Evolutionary conservation across 306 rosid species (phyloP), one percentile per base, ranked within the genome.

Genomic region (Adenanthera pavonina): DNA sequence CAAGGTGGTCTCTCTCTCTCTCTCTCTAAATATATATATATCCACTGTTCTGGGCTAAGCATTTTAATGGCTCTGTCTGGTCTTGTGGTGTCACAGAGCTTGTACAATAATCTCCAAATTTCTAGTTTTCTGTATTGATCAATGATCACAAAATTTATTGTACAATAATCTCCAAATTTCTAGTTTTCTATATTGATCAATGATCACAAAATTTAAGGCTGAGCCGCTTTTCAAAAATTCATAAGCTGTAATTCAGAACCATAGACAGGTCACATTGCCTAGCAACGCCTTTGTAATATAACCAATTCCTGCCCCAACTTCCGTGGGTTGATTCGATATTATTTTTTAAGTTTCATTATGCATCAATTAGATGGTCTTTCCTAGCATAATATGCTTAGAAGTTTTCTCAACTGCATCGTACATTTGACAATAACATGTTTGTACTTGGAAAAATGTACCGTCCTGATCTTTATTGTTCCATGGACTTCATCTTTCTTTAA

Each of bases 401-500:
- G 7, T 57, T 30, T 25, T 62, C 75, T 60, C 69, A 33, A 71
- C 33, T 25, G 38, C 13, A 6, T 69, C 40, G 71, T 36, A n/a
- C 17, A 69, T 74, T 25, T 64, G 69, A 59, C 65, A 38, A 34
- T 56, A 48, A 61, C 74, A 4, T 67, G 4, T 46, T 75, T 44
- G 47, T 76, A 20, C 12, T 51, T 75, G 61, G 35, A 75, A 16
- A 25, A 35, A 76, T 8, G 10, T 40, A 46, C 49, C 54, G 34
- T 33, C 81, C 17, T 74, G 66, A 61, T 40, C 65, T 20, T 61
- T 41, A 52, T 67, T 25, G 41, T 30, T 44, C 53, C 10, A 30
- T 80, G 74, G 69, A 43, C 43, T 79, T 46, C 14, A 10, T 68
- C 60, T 20, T 70, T 56, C 81, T 48, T 72, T 19, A 76, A 7